Base-by-base conservation (phyloP, 2,329 filamentous ascomycete species). In the Fusarium proliferatum region DNA sequence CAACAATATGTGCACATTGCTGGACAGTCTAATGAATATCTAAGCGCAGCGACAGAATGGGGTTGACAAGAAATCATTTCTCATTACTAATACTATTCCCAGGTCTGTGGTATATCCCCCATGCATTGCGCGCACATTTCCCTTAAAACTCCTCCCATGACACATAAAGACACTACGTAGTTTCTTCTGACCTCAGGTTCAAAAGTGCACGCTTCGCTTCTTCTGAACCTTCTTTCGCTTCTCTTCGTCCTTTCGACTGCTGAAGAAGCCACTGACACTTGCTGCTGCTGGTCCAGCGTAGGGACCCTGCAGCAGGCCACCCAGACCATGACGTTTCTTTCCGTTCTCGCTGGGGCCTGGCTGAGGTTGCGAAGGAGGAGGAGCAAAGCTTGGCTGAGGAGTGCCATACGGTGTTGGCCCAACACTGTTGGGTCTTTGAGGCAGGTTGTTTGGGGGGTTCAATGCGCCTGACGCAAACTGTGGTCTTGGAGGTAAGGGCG, bases 161-260 rank as follows among this genome's bases (percentile, higher is more conserved):
- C 23, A 26, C 56, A 49, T 33, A 36, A 56, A 64, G 28, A 21
- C 23, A 41, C 42, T 26, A 26, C 6, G 6, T 19, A 41, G 46
- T 42, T 23, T 34, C 36, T 48, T 33, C 28, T 41, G 19, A 15
- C 11, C 33, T 38, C 42, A 21, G 21, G 34, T 52, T 74, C 69
- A 86, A 67, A 87, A 86, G 72, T 86, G 83, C 64, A 83, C 80
- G 61, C 85, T 87, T 63, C 84, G 82, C 81, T 87, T 87, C 81
- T 87, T 87, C 64, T 83, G 81, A 56, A 83, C 73, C 79, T 85
- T 83, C 77, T 84, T 84, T 57, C 80, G 79, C 64, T 82, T 84
- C 78, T 82, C 81, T 72, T 85, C 77, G 67, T 82, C 82, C 67
- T 64, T 78, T 64, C 70, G 78, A 65, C 72, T 66, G 12, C 83